A percentile compares a stretch with the other conserved stretches of the same genome.
These are phyloP conservation scores for Diversispora eburnea DNA, from an alignment of 192 early-diverging fungal species.

Conservation along the genomic window DNA sequence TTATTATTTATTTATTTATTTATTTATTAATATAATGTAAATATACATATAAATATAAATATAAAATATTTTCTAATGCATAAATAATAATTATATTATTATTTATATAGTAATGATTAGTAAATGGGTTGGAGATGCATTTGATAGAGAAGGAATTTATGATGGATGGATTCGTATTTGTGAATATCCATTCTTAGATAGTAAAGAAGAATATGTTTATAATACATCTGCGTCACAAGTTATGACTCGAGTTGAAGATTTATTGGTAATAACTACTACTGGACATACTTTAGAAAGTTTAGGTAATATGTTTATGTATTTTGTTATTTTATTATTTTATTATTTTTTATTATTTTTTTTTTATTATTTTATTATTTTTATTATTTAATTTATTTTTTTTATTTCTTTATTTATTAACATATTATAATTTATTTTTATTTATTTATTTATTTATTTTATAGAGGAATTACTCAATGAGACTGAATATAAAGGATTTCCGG, in stretches of 20 bases:
- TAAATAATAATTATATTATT: too few species aligned
- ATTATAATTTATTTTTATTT: neutral
- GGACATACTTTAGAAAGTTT: conserved; percentile 46
- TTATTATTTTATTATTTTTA: neutral
- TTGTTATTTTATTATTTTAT: neutral
- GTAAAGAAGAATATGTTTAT: conserved; percentile 54
- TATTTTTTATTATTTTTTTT: neutral
- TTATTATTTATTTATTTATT: conserved; percentile 3
- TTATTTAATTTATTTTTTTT: neutral
- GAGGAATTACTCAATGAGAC: conserved; percentile 49
- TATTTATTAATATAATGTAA: neutral
- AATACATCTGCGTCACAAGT: conserved; percentile 55
- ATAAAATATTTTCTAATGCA: too few species aligned
- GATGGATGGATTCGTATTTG: conserved; percentile 50
- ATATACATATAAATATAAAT: too few species aligned
- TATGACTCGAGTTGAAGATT: conserved; percentile 59
- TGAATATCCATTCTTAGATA: conserved; percentile 65
- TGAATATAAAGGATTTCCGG: conserved; percentile 70
- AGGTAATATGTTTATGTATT: conserved; percentile 19
- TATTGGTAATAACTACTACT: conserved; percentile 47
- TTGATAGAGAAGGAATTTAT: conserved; percentile 71
- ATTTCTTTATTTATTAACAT: too few species aligned
- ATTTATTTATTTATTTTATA: neutral
- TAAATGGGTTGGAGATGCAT: conserved; percentile 69
- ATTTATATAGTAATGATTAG: conserved; percentile 66